Evolutionary conservation across 1,284 basidiomycete genomes (phyloP), one percentile per base, ranked within the genome.

Genomic region (Microbotryum violaceum): DNA sequence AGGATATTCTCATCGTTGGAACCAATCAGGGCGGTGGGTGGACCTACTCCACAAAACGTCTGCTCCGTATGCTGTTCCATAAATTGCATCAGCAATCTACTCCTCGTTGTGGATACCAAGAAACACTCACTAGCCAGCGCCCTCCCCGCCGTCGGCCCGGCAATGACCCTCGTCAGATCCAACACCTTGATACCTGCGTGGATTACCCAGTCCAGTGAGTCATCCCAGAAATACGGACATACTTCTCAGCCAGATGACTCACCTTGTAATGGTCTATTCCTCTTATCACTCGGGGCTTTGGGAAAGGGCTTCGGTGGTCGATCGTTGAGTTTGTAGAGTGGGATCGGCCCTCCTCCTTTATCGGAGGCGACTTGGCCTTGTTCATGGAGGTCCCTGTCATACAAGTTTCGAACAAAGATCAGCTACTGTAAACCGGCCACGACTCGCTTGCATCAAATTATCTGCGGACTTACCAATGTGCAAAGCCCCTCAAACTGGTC

Each of bases 101-200:
- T n/a, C 1, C 18, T 33, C 18, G 20, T 7, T 31, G 27, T 27
- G 27, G 27, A 27, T 27, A 27, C 27, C 27, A 27, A 27, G 27
- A 27, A 6, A 27, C 27, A 27, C 27, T 29, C 61, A 83, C 83
- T 82, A 63, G 83, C 83, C 20, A 85, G 77, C 1, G 81, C 79
- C 21, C 82, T 75, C 0, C 82, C 83, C 53, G 78, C 80, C 9
- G 82, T 74, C 3, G 83, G 83, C 6, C 83, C 83, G 5, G 83
- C 82, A 44, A 85, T 75, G 1, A 85, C 81, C 51, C 83, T 74
- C 23, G 80, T 83, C 31, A 85, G 71, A 71, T 85, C 83, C 23
- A 85, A 71, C 0, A 84, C 80, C 20, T 79, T 77, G 8, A 85
- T 42, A 18, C 37, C 37, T 42, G 37, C 9, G 14, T 37, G 12